Evolutionary conservation across 1,139 yeast genomes (phyloP).

Genomic region (Candida anutae): DNA sequence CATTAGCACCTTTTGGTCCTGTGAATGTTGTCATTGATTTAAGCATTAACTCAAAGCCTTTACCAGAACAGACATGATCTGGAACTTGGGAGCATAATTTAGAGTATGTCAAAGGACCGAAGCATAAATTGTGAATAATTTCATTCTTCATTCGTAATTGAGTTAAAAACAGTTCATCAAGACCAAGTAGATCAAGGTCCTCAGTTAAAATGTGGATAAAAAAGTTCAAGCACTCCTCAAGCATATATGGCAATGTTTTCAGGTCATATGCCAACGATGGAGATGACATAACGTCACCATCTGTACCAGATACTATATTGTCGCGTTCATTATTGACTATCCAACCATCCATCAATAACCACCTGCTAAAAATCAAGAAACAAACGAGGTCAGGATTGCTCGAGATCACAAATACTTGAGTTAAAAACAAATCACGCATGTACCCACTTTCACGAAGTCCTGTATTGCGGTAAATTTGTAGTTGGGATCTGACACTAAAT

Average conservation of each 20-base stretch:
- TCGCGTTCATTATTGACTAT: conserved; percentile 6
- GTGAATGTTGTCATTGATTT: conserved; percentile 51
- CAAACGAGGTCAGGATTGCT: conserved; percentile 52
- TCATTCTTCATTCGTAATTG: conserved; percentile 55
- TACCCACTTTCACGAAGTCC: conserved; percentile 80
- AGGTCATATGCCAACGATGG: conserved; percentile 29
- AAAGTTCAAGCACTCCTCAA: conserved; percentile 73
- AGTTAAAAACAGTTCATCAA: conserved; percentile 41
- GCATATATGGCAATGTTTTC: conserved; percentile 46
- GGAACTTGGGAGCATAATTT: conserved; percentile 65
- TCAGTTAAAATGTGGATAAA: conserved; percentile 68
- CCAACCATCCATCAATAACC: conserved; percentile 60
- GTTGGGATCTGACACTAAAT: conserved; percentile 67
- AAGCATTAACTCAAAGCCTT: conserved; percentile 63
- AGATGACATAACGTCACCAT: conserved; percentile 1
- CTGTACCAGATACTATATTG: background rate
- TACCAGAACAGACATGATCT: conserved; percentile 66
- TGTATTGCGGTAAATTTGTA: conserved; percentile 72
- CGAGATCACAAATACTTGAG: conserved; percentile 59
- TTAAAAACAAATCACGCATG: conserved; percentile 64
- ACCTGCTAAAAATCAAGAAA: conserved; percentile 55
- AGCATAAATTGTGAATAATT: conserved; percentile 71
- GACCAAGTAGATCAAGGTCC: conserved; percentile 48
- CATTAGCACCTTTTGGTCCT: conserved; percentile 58
- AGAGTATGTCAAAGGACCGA: conserved; percentile 64